A percentile compares a stretch with the other conserved stretches of the same genome.
phyloP scores from a whole-genome alignment of 305 asterid species.

The Solanum hybrid region DNA sequence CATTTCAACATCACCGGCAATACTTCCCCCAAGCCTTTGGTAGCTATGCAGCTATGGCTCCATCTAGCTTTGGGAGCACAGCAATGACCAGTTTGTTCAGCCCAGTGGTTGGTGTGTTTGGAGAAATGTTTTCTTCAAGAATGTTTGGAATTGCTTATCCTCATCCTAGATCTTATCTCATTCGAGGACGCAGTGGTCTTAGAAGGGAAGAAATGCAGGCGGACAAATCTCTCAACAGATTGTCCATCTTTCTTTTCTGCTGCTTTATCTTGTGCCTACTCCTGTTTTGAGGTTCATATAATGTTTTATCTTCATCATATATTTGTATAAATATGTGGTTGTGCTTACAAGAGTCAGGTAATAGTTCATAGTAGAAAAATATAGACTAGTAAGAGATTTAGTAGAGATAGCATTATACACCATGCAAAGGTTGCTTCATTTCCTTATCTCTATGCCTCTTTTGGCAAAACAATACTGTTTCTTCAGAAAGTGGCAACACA shows the following conservation, averaged over 20 bases:
- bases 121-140: conserved; percentile 2
- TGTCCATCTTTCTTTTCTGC: conserved; percentile 12
- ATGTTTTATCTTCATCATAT: not conserved
- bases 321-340: not conserved
- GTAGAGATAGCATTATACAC: not conserved
- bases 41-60: not conserved
- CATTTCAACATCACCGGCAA: conserved; percentile 16
- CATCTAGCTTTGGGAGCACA: not conserved
- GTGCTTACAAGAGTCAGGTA: not conserved
- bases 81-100: not conserved
- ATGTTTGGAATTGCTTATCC: conserved; percentile 3
- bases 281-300: conserved; percentile 9
- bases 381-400: not conserved
- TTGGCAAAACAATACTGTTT: not conserved
- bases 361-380: not conserved
- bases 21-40: conserved; percentile 19
- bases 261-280: conserved; percentile 16
- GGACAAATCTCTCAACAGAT: conserved; percentile 15
- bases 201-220: conserved; percentile 23
- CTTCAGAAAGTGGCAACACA: not conserved
- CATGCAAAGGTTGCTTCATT: not conserved
- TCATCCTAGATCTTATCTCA: not conserved
- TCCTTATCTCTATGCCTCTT: not conserved
- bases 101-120: not conserved
- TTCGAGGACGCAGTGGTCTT: not conserved